Evolutionary conservation across 2,329 filamentous ascomycete genomes (phyloP).

Genomic region (Pseudocercospora crystallina): DNA sequence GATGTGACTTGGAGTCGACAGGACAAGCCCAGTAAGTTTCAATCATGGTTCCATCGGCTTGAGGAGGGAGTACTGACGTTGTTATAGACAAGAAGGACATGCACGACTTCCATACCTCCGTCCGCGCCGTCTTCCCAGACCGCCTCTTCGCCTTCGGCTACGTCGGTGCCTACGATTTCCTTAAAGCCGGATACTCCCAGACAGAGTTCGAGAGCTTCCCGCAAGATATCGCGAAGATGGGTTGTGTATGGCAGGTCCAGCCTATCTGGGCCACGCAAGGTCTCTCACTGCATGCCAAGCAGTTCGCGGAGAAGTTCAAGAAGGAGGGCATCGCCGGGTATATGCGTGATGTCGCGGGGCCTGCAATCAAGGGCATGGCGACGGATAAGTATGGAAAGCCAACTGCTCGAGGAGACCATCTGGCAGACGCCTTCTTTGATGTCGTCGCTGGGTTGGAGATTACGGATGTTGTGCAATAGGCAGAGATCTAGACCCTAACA

Average conservation of each 20-base stretch:
- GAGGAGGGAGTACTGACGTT: background rate
- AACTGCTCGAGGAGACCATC: slow-evolving; percentile 8
- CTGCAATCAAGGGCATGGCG: slow-evolving; percentile 9
- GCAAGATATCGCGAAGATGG: slow-evolving; percentile 9
- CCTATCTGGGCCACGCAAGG: slow-evolving; percentile 16
- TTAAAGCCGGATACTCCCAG: slow-evolving; percentile 8
- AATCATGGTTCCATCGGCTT: too few species aligned
- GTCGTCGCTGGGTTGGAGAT: slow-evolving; percentile 12
- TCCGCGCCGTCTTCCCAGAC: slow-evolving; percentile 11
- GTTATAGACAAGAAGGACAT: slow-evolving; percentile 10
- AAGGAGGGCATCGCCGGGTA: slow-evolving; percentile 15
- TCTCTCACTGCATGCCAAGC: slow-evolving; percentile 7
- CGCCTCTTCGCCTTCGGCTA: slow-evolving; percentile 13
- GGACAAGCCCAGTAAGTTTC: background rate
- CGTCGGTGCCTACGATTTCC: slow-evolving; percentile 8
- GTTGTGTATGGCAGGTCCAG: slow-evolving; percentile 13
- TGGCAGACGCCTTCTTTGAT: slow-evolving; percentile 14
- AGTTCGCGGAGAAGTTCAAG: slow-evolving; percentile 15
- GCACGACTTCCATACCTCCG: slow-evolving; percentile 12
- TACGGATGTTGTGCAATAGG: slow-evolving; percentile 12
- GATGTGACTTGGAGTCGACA: slow-evolving; percentile 14
- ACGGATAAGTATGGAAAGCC: slow-evolving; percentile 14
- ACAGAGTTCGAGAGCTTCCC: slow-evolving; percentile 12
- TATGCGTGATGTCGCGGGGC: slow-evolving; percentile 12
- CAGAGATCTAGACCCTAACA: too few species aligned